Conservation (phyloP, 163 green algal species). For the Botryococcus braunii region DNA sequence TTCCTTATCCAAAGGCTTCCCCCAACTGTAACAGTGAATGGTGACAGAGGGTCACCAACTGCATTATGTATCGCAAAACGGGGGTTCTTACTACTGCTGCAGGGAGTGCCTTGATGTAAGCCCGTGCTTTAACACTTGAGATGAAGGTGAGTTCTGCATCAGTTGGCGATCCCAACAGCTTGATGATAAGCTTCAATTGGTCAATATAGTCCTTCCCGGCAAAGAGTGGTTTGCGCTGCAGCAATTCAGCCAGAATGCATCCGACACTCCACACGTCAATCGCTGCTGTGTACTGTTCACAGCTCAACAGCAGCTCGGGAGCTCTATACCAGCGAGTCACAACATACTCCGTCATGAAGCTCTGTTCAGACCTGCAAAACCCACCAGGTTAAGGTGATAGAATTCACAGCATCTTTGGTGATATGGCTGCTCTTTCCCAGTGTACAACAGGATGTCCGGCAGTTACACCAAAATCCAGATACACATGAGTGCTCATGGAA, state of each 20-base stretch:
- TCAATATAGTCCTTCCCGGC: constrained; percentile 96
- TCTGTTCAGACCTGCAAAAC: constrained; percentile 38
- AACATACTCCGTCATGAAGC: constrained; percentile 92
- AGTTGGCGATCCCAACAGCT: constrained; percentile 74
- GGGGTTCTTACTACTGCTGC: too few species aligned
- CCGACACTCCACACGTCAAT: constrained; percentile 98
- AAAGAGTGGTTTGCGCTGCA: constrained; percentile 89
- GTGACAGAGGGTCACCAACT: too few species aligned
- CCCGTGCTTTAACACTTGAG: constrained; percentile 62
- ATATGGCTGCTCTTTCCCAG: background rate
- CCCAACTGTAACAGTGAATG: too few species aligned
- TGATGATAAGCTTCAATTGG: constrained; percentile 93
- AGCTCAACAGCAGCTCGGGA: constrained; percentile 92
- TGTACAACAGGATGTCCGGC: too few species aligned
- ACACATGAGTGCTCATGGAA: too few species aligned
- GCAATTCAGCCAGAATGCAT: constrained; percentile 96
- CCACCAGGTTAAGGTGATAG: background rate
- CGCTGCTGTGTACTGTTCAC: constrained; percentile 81
- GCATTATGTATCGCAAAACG: too few species aligned
- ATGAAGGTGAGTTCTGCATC: constrained; percentile 87
- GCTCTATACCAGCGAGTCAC: constrained; percentile 96
- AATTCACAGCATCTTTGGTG: background rate
- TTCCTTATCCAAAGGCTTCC: too few species aligned
- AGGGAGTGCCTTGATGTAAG: constrained; percentile 82
- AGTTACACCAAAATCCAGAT: too few species aligned